Evolutionary conservation across 1,284 basidiomycete genomes (phyloP).

Genomic region (Cryptococcus sp.): DNA sequence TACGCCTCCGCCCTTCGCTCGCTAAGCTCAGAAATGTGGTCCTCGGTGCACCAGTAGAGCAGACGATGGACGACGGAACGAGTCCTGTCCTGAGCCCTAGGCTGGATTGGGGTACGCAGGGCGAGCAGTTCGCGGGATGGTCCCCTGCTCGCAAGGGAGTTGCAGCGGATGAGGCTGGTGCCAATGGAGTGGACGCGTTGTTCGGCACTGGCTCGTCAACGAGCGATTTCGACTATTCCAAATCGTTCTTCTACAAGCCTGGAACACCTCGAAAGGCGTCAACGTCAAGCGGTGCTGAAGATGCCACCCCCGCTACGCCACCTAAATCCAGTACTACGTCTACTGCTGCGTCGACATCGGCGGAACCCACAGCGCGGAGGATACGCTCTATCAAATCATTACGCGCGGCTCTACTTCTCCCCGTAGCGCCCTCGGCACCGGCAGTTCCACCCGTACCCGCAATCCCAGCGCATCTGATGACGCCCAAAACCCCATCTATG

Average conservation of each 20-base stretch:
- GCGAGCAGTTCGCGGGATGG: conserved; percentile 47
- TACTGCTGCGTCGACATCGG: conserved; percentile 1
- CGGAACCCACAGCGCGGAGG: conserved; percentile 5
- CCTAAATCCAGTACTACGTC: conserved; percentile 2
- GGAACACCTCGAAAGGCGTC: conserved; percentile 39
- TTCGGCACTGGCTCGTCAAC: conserved; percentile 3
- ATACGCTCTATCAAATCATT: conserved; percentile 51
- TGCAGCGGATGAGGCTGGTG: conserved; percentile 3
- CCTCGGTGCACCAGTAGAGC: conserved; percentile 3
- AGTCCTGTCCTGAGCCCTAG: conserved; percentile 36
- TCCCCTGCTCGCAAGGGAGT: conserved; percentile 14
- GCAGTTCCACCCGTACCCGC: conserved; percentile 38
- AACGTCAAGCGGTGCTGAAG: conserved; percentile 3
- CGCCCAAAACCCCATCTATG: conserved; percentile 14
- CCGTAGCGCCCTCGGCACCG: conserved; percentile 27
- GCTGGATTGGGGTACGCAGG: conserved; percentile 42
- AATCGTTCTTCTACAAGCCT: conserved; percentile 54
- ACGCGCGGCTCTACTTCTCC: conserved; percentile 40
- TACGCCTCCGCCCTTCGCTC: conserved; percentile 39
- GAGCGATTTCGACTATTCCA: conserved; percentile 44
- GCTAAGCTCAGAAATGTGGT: conserved; percentile 38
- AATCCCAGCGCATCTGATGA: conserved; percentile 32
- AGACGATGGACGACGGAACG: conserved; percentile 7
- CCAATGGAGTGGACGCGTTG: conserved; percentile 10
- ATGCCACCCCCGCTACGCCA: conserved; percentile 1